A percentile compares a stretch with the other conserved stretches of the same genome.
phyloP scores from a whole-genome alignment of 495 filamentous ascomycete genomes.

The Glonium stellatum region DNA sequence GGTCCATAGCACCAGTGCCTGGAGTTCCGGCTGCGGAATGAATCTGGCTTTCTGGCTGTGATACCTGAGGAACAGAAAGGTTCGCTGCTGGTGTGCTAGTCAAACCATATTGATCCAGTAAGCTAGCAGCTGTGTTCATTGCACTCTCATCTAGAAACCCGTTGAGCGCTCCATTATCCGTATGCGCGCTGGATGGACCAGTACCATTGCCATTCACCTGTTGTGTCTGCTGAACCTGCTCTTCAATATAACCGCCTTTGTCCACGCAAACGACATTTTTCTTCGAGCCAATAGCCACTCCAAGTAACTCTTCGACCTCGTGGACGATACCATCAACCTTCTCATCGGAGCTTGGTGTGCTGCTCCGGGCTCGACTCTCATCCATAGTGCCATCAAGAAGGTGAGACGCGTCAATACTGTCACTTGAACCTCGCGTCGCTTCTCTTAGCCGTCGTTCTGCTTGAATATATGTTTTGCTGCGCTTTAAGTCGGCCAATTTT shows the following conservation, averaged over 20 bases:
- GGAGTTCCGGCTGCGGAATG: slow-evolving; percentile 25
- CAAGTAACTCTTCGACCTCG: slow-evolving; percentile 32
- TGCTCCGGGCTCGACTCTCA: slow-evolving; percentile 1
- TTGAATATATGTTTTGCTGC: slow-evolving; percentile 40
- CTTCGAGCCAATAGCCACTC: slow-evolving; percentile 26
- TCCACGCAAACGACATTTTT: slow-evolving; percentile 34
- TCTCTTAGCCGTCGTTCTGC: slow-evolving; percentile 33
- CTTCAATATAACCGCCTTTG: slow-evolving; percentile 35
- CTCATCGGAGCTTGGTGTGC: slow-evolving; percentile 14
- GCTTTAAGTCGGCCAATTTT: slow-evolving; percentile 65
- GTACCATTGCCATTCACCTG: slow-evolving; percentile 5
- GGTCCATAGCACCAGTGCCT: background rate
- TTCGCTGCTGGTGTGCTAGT: slow-evolving; percentile 24
- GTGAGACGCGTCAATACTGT: background rate
- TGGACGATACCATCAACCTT: slow-evolving; percentile 30
- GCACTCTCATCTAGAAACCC: slow-evolving; percentile 15
- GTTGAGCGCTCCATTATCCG: slow-evolving; percentile 5
- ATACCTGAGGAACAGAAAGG: slow-evolving; percentile 19
- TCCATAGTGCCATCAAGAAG: slow-evolving; percentile 5
- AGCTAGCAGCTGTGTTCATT: slow-evolving; percentile 26
- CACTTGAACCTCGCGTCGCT: slow-evolving; percentile 12
- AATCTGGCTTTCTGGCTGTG: slow-evolving; percentile 20
- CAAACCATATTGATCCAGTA: slow-evolving; percentile 28
- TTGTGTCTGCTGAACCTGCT: slow-evolving; percentile 19
- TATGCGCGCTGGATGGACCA: background rate